These are phyloP conservation scores for Grigorovia humatica DNA, from an alignment of 805 yeast genomes.

Conservation along the genomic window DNA sequence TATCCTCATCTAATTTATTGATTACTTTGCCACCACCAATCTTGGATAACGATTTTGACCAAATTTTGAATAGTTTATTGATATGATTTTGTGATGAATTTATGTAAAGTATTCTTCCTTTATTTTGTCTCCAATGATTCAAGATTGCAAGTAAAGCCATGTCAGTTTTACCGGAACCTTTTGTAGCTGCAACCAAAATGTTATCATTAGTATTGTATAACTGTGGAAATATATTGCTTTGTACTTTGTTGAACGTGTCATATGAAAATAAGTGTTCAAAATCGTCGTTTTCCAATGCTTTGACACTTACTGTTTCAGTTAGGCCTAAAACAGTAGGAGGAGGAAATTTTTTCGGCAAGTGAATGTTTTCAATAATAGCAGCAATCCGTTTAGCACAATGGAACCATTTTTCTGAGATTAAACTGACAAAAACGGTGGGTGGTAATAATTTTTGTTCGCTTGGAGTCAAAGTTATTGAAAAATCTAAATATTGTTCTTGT, in stretches of 20 bases:
- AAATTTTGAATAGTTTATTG: slow-evolving; percentile 35
- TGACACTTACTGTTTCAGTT: slow-evolving; percentile 36
- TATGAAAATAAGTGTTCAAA: slow-evolving; percentile 39
- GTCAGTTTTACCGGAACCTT: slow-evolving; percentile 66
- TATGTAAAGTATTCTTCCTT: slow-evolving; percentile 66
- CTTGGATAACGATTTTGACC: slow-evolving; percentile 42
- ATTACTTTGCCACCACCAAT: slow-evolving; percentile 51
- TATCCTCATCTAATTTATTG: slow-evolving; percentile 43
- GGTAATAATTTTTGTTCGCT: slow-evolving; percentile 31
- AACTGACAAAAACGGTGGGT: slow-evolving; percentile 63
- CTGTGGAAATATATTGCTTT: slow-evolving; percentile 57
- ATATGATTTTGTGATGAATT: slow-evolving; percentile 50
- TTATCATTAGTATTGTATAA: slow-evolving; percentile 50
- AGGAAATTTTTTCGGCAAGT: slow-evolving; percentile 24
- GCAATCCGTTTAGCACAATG: slow-evolving; percentile 61
- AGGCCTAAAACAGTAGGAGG: slow-evolving; percentile 16
- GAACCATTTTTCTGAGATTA: slow-evolving; percentile 79
- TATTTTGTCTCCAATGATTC: slow-evolving; percentile 58
- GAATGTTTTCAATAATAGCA: slow-evolving; percentile 29
- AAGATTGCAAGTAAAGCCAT: slow-evolving; percentile 66
- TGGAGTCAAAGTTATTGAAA: slow-evolving; percentile 38
- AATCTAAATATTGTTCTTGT: slow-evolving; percentile 48
- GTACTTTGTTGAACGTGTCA: slow-evolving; percentile 54
- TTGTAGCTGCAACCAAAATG: slow-evolving; percentile 57
- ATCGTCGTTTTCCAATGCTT: slow-evolving; percentile 39